Conservation (phyloP, 306 rosid genomes). For the Pterocarpus macrocarpus region DNA sequence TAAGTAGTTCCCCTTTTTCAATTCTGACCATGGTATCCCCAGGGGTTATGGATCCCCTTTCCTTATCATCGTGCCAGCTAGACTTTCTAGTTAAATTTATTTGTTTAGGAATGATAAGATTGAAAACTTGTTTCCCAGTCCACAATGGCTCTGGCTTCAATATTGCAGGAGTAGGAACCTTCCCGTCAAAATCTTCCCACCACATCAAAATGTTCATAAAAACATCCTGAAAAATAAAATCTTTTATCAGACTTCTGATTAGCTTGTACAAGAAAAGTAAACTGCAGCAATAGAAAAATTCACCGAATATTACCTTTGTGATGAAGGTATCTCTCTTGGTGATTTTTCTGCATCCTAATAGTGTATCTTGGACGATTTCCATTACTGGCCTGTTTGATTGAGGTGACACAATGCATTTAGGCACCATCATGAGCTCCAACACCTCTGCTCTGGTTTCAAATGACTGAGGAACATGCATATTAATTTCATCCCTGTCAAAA, state of each 20-base stretch:
- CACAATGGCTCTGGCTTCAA: conserved; percentile 97
- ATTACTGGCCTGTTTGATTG: conserved; percentile 96
- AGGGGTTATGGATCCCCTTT: conserved; percentile 80
- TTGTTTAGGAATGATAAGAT: conserved; percentile 94
- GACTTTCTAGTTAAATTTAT: conserved; percentile 89
- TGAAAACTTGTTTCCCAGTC: conserved; percentile 99
- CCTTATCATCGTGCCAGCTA: conserved; percentile 90
- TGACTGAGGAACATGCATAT: conserved; percentile 99
- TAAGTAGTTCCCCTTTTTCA: conserved; percentile 91
- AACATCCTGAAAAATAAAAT: conserved; percentile 72
- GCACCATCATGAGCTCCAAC: conserved; percentile 99
- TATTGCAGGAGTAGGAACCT: conserved; percentile 92
- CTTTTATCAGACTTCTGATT: conserved; percentile 37
- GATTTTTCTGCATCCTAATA: conserved; percentile 93
- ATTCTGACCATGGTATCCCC: conserved; percentile 96
- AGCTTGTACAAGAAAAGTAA: conserved; percentile 22
- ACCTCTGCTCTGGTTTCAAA: conserved; percentile 99
- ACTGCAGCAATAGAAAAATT: conserved; percentile 31
- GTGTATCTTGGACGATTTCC: conserved; percentile 98
- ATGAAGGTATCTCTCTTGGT: conserved; percentile 97
- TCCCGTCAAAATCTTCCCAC: conserved; percentile 99
- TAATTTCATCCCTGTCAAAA: conserved; percentile 99
- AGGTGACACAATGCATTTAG: conserved; percentile 98
- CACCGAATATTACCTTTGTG: conserved; percentile 67
- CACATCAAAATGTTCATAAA: conserved; percentile 99